These are phyloP conservation scores for Elsinoe arachidis DNA, from an alignment of 2,329 filamentous ascomycete species.

Conservation along the genomic window DNA sequence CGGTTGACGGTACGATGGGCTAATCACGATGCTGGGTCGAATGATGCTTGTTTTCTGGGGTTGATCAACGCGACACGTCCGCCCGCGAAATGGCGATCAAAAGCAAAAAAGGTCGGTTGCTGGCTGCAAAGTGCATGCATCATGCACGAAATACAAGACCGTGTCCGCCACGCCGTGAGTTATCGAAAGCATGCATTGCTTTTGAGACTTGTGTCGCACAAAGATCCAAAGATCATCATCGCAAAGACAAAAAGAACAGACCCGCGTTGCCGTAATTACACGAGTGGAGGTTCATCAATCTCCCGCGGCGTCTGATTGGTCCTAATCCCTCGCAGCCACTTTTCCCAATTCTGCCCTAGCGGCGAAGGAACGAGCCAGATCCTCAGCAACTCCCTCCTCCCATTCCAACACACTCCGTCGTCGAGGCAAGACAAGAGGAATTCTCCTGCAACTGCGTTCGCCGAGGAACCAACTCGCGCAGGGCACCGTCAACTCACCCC, in stretches of 20 bases:
- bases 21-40: background rate
- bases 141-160: background rate
- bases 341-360: background rate
- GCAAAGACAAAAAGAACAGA: conserved; percentile 6
- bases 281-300: conserved; percentile 2
- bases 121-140: conserved; percentile 4
- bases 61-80: background rate
- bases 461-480: conserved; percentile 8
- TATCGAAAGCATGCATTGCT: conserved; percentile 11
- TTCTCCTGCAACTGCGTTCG: conserved; percentile 4
- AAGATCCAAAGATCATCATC: conserved; percentile 1
- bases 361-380: background rate
- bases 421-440: background rate
- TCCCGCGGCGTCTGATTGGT: background rate
- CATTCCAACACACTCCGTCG: conserved; percentile 10
- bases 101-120: background rate
- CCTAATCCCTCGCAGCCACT: background rate
- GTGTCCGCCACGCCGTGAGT: conserved; percentile 4
- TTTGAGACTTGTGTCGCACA: conserved; percentile 11
- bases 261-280: conserved; percentile 1
- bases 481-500: conserved; percentile 8
- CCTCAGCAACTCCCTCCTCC: conserved; percentile 4
- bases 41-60: background rate
- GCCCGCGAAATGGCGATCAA: background rate
- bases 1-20: conserved; percentile 5